phyloP scores from a whole-genome alignment of 2,329 filamentous ascomycete species.

The Sphaerulina musiva region DNA sequence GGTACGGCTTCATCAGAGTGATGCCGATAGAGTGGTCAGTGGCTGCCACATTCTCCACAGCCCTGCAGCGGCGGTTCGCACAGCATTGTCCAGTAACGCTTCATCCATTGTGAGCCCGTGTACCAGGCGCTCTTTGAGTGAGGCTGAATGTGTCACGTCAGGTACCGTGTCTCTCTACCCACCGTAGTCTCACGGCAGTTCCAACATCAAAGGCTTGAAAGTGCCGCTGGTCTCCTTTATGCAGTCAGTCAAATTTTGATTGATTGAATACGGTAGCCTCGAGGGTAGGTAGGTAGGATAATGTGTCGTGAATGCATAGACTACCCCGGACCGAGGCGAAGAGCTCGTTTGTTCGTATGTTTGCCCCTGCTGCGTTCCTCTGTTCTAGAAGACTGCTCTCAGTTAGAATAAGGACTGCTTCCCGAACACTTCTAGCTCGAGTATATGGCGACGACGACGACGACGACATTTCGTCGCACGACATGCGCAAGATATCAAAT shows the following conservation, averaged over 20 bases:
- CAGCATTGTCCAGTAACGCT: constrained; percentile 1
- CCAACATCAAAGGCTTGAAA: not conserved
- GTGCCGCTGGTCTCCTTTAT: not conserved
- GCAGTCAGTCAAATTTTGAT: no score
- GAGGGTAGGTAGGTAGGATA: no score
- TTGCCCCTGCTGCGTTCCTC: no score
- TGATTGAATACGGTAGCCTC: no score
- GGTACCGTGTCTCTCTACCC: constrained; percentile 4
- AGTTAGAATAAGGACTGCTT: not conserved
- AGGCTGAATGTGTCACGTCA: constrained; percentile 8
- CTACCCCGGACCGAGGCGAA: no score
- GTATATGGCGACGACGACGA: not conserved
- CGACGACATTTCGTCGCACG: constrained; percentile 1
- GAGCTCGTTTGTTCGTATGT: no score
- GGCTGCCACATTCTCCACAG: not conserved
- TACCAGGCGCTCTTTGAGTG: constrained; percentile 1
- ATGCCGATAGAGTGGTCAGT: constrained; percentile 2
- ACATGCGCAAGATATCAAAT: not conserved
- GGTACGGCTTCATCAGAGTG: not conserved
- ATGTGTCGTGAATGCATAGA: no score
- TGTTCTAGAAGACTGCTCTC: constrained; percentile 2
- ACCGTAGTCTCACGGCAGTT: not conserved
- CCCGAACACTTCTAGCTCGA: not conserved
- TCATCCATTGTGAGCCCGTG: not conserved
- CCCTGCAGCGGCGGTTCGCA: constrained; percentile 1